Base-by-base conservation (phyloP, 208 protist species). In the Wallacemonas collosoma region DNA sequence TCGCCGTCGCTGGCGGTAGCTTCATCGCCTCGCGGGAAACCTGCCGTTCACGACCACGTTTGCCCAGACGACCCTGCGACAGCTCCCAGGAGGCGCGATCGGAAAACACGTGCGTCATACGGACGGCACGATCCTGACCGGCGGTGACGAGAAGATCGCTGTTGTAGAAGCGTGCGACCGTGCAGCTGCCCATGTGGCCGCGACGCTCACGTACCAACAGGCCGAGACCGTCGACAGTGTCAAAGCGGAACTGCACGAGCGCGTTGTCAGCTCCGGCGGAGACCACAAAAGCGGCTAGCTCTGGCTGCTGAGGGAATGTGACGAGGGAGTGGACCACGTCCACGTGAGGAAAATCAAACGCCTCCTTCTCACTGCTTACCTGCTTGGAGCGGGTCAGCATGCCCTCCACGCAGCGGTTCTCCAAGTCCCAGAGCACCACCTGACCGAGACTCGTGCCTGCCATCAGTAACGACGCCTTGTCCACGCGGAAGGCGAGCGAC, bases 61-160 rank as follows among this genome's bases (percentile, higher is more conserved):
- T 89, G 51, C 88, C 86, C n/a, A 97, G 73, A 55, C 87, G 89
- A n/a, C 71, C 89, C 70, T 97, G 94, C 53, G 94, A 97, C 56
- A 97, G 75, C 78, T 96, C 91, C 88, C 90, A 93, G 50, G 86
- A 94, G 11, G 90, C 89, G 44, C 91, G 87, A 75, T 97, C 94
- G 14, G 82, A 89, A 76, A 97, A 96, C 57, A 96, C 79, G 80
- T 97, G 91, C 12, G 89, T 94, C n/a, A 91, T 85, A 61, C 94
- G 88, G 60, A 97, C 45, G 12, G 90, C 78, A 6, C 85, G 84
- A 71, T 97, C 94, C 41, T 45, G 45, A 17, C 91, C 91, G 48
- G 85, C 82, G 26, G 91, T 96, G 51, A 97, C 63, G 39, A 97
- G 77, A 3, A 96, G 79, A 62, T 95, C 88, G 39, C 61, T 74